Evolutionary conservation across 2,329 filamentous ascomycete genomes (phyloP).

Genomic region (Penicillium griseofulvum): DNA sequence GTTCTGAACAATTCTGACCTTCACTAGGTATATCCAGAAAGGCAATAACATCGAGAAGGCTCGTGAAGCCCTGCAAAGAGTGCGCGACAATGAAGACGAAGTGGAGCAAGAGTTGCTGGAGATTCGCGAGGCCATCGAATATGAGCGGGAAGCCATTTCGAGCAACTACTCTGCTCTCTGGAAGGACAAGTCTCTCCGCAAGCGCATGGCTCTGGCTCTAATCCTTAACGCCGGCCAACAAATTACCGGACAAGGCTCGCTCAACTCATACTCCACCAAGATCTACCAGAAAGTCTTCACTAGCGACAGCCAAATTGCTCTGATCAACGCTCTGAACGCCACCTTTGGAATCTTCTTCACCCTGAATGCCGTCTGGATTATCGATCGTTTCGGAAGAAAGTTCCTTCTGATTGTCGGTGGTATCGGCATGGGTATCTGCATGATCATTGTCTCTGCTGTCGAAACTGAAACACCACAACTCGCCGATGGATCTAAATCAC

Average conservation of each 20-base stretch:
- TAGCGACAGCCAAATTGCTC: conserved; percentile 58
- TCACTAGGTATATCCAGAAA: conserved; percentile 52
- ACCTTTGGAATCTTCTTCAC: conserved; percentile 72
- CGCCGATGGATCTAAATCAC: conserved; percentile 52
- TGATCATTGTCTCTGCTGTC: conserved; percentile 63
- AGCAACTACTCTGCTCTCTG: conserved; percentile 64
- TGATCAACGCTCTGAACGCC: conserved; percentile 73
- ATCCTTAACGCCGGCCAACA: conserved; percentile 70
- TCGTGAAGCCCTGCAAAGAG: conserved; percentile 54
- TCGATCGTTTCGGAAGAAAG: conserved; percentile 68
- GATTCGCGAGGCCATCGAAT: conserved; percentile 68
- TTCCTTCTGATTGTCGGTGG: conserved; percentile 68
- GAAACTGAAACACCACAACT: conserved; percentile 57
- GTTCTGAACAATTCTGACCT: conserved; percentile 4
- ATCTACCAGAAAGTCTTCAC: conserved; percentile 71
- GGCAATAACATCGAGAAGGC: conserved; percentile 61
- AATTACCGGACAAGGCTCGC: conserved; percentile 68
- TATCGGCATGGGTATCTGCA: conserved; percentile 66
- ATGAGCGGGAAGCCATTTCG: conserved; percentile 67
- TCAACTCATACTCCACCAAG: conserved; percentile 71
- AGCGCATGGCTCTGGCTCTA: conserved; percentile 63
- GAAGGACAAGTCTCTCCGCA: conserved; percentile 67
- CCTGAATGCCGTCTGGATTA: conserved; percentile 69
- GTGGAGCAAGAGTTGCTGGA: conserved; percentile 64
- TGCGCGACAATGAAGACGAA: conserved; percentile 63